Evolutionary conservation across 2,329 filamentous ascomycete species (phyloP), one percentile per base, ranked within the genome.

Genomic region (Venturia nashicola): DNA sequence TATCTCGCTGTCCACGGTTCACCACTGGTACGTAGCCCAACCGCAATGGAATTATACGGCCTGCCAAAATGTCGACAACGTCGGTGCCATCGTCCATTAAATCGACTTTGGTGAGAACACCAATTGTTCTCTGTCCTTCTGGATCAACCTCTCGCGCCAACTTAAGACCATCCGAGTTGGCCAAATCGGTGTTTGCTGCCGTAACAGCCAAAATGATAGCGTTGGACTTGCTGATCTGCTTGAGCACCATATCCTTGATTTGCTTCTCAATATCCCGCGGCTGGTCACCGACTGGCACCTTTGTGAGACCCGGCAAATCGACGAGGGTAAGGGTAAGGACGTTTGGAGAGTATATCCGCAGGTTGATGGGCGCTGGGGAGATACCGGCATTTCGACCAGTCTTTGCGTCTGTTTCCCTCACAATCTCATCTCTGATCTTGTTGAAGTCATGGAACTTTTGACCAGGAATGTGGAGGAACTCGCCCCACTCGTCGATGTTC

Each of bases 11-110:
- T 60, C 94, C 94, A 78, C 94, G 85, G 81, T 99, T 99, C 74
- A 99, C 94, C 20, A 99, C 94, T 20, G 94, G 94, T 27, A 99
- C 91, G 73, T 99, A 99, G 70, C 94, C 94, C 69, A 99, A 79
- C 67, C 94, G 86, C 70, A 99, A 81, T 46, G 94, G 94, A 75
- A 99, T 99, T 75, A 99, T 95, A 71, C 94, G 89, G 66, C 95
- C 95, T 68, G 94, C 95, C 72, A 99, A 82, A 80, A 99, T 99
- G 77, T 99, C 94, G 69, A 99, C 93, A 51, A 97, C 94, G 72
- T 99, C 94, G 62, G 94, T 99, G 64, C 94, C 94, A 34, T 96
- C 91, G 76, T 99, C 94, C 94, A 99, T 99, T 73, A 99, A 79
- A 79, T 99, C 94, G 66, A 99, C 92, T 83, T 99, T 99, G 70